A percentile compares a stretch with the other conserved stretches of the same genome.
Conservation (phyloP, 1,284 basidiomycete genomes). For the Fomitopsis palustris region DNA sequence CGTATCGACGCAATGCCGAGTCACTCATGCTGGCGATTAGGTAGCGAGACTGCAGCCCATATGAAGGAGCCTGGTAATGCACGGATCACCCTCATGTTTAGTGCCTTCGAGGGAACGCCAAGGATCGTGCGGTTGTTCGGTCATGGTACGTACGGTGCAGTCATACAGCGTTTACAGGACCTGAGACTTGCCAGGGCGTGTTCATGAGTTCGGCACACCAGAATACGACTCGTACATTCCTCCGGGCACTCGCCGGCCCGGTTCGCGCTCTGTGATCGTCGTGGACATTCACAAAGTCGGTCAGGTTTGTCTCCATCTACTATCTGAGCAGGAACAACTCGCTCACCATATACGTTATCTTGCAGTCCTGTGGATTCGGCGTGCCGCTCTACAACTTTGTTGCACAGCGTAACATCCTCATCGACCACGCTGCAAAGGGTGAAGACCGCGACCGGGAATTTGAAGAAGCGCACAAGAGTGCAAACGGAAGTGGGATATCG, state of each 20-base stretch:
- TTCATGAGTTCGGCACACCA: constrained; percentile 50
- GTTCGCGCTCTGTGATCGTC: constrained; percentile 49
- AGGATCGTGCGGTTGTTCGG: constrained; percentile 50
- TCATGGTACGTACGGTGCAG: constrained; percentile 36
- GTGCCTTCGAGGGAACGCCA: constrained; percentile 51
- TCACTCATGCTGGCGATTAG: constrained; percentile 22
- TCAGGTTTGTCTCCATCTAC: constrained; percentile 36
- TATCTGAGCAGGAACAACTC: neutral
- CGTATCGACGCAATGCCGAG: neutral
- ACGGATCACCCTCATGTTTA: constrained; percentile 52
- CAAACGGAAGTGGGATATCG: neutral
- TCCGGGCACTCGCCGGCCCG: constrained; percentile 39
- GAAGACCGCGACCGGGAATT: constrained; percentile 25
- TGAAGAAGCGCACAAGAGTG: constrained; percentile 1
- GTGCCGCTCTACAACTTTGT: constrained; percentile 49
- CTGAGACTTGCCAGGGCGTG: constrained; percentile 32
- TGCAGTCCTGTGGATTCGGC: constrained; percentile 51
- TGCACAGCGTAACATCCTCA: constrained; percentile 38
- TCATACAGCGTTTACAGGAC: neutral
- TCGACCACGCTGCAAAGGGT: constrained; percentile 26
- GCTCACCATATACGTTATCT: neutral
- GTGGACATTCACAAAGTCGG: constrained; percentile 50
- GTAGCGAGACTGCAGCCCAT: constrained; percentile 53
- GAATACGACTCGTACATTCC: constrained; percentile 46
- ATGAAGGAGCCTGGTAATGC: constrained; percentile 47